These are phyloP conservation scores for Ogataea hybrid DNA, from an alignment of 1,139 yeast species.

Conservation along the genomic window DNA sequence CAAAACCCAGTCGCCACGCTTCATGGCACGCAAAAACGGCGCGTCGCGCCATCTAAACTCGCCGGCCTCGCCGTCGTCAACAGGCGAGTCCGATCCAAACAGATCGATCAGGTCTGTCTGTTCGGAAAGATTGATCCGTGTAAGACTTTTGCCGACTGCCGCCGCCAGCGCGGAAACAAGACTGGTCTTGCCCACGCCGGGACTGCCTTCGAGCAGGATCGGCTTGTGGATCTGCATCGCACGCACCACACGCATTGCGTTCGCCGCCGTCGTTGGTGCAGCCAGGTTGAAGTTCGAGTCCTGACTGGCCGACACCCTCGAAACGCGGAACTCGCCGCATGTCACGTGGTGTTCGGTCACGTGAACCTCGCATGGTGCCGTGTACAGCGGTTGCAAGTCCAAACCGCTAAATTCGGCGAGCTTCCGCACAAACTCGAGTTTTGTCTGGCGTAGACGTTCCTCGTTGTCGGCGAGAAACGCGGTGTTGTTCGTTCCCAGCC, in stretches of 20 bases:
- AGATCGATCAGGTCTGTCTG: slow-evolving; percentile 94
- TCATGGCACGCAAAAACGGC: slow-evolving; percentile 96
- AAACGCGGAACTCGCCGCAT: slow-evolving; percentile 53
- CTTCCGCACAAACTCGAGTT: slow-evolving; percentile 53
- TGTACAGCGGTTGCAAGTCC: slow-evolving; percentile 41
- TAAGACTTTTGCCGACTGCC: slow-evolving; percentile 73
- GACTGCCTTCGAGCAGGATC: slow-evolving; percentile 91
- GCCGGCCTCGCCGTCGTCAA: slow-evolving; percentile 86
- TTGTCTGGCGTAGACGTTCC: slow-evolving; percentile 46
- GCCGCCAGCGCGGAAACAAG: slow-evolving; percentile 82
- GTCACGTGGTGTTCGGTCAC: slow-evolving; percentile 34
- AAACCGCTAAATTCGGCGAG: slow-evolving; percentile 46
- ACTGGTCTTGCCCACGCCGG: slow-evolving; percentile 99
- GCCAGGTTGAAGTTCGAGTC: slow-evolving; percentile 59
- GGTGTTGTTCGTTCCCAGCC: slow-evolving; percentile 87
- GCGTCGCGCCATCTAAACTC: slow-evolving; percentile 98
- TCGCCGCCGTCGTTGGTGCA: slow-evolving; percentile 92
- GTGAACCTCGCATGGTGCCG: slow-evolving; percentile 31
- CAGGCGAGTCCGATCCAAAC: slow-evolving; percentile 96
- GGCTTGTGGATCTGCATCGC: slow-evolving; percentile 94
- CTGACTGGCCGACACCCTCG: slow-evolving; percentile 31
- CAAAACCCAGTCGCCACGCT: slow-evolving; percentile 94
- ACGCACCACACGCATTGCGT: slow-evolving; percentile 85
- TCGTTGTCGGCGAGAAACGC: slow-evolving; percentile 77
- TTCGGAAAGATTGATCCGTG: slow-evolving; percentile 92